Conservation (phyloP, 2,329 filamentous ascomycete species). For the Corynespora cassiicola region DNA sequence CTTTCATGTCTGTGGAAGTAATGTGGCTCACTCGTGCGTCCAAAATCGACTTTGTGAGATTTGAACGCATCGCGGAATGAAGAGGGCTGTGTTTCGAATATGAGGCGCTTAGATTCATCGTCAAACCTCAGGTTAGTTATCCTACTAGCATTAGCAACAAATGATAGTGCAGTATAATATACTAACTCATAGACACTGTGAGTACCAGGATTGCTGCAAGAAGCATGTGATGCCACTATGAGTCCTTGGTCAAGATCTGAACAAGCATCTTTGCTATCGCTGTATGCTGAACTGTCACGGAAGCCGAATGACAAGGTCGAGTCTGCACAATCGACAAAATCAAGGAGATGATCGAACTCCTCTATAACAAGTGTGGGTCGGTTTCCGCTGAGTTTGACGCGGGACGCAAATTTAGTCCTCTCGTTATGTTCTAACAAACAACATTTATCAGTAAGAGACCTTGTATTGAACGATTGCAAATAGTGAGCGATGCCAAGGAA, state of each 20-base stretch:
- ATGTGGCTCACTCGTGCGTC: constrained; percentile 4
- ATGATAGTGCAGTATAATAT: background rate
- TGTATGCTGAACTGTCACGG: background rate
- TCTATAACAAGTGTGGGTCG: constrained; percentile 6
- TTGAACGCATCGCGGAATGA: constrained; percentile 2
- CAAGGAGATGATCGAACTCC: constrained; percentile 10
- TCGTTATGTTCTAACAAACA: no score
- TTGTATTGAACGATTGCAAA: no score
- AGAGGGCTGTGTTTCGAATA: constrained; percentile 1
- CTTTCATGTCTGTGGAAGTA: constrained; percentile 5
- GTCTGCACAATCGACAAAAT: constrained; percentile 4
- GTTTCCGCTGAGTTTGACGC: constrained; percentile 5
- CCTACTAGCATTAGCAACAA: background rate
- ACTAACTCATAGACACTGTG: constrained; percentile 5
- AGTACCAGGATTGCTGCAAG: constrained; percentile 5
- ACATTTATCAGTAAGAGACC: no score
- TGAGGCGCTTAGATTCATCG: background rate
- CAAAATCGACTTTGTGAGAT: constrained; percentile 5
- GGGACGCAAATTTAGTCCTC: constrained; percentile 2
- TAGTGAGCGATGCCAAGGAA: no score
- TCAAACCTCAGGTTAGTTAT: constrained; percentile 1
- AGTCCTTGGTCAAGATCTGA: background rate
- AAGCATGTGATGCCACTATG: constrained; percentile 7
- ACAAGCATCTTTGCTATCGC: constrained; percentile 2
- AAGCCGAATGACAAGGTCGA: constrained; percentile 2